These are phyloP conservation scores for Ceratobasidium sp. DNA, from an alignment of 1,284 basidiomycete genomes.

Conservation along the genomic window DNA sequence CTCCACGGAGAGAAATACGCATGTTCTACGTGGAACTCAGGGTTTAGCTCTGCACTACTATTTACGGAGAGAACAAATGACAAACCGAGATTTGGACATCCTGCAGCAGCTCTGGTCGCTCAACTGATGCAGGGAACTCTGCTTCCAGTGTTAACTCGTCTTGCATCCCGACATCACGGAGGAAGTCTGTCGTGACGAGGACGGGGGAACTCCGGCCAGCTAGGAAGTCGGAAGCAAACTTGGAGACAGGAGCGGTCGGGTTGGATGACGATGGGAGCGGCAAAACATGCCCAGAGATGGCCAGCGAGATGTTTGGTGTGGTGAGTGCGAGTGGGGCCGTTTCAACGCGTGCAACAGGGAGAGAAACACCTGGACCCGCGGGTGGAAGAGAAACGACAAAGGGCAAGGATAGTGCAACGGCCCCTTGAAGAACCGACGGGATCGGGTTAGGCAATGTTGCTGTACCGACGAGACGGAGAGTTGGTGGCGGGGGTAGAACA, in stretches of 20 bases:
- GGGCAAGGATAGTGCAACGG: slow-evolving; percentile 16
- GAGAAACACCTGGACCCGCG: not conserved
- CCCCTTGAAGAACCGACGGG: slow-evolving; percentile 12
- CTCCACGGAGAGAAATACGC: slow-evolving; percentile 30
- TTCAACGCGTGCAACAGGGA: slow-evolving; percentile 29
- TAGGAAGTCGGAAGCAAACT: slow-evolving; percentile 37
- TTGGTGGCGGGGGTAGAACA: slow-evolving; percentile 37
- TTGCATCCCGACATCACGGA: slow-evolving; percentile 28
- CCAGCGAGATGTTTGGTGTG: slow-evolving; percentile 27
- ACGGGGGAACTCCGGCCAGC: slow-evolving; percentile 24
- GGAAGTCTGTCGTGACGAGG: slow-evolving; percentile 30
- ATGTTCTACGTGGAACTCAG: slow-evolving; percentile 14
- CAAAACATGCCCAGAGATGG: slow-evolving; percentile 27
- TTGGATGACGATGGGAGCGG: slow-evolving; percentile 22
- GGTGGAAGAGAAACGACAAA: slow-evolving; percentile 39
- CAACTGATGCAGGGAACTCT: slow-evolving; percentile 22
- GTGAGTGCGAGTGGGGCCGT: slow-evolving; percentile 32
- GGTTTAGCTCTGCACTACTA: not conserved
- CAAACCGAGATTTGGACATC: slow-evolving; percentile 39
- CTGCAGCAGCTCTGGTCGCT: slow-evolving; percentile 22
- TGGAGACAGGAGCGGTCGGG: slow-evolving; percentile 30
- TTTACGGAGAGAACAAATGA: not conserved
- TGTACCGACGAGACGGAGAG: slow-evolving; percentile 26
- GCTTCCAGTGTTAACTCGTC: slow-evolving; percentile 17
- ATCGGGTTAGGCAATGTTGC: slow-evolving; percentile 29